A percentile compares a stretch with the other conserved stretches of the same genome.
Evolutionary conservation across 2,329 filamentous ascomycete species (phyloP).

Genomic region (Malbranchea zuffiana): DNA sequence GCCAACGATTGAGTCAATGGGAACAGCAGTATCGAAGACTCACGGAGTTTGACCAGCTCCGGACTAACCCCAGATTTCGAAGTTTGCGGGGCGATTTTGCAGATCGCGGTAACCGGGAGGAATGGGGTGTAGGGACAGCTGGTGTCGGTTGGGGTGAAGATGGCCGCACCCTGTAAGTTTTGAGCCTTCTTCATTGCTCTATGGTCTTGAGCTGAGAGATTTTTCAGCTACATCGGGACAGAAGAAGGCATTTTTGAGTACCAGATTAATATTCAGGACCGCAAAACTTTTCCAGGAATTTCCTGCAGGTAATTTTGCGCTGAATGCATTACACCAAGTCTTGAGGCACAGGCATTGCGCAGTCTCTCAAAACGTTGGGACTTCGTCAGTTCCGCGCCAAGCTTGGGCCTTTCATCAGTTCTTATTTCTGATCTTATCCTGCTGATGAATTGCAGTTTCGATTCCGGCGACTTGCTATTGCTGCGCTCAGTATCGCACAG

Average conservation of each 20-base stretch:
- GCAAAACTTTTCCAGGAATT: conserved; percentile 38
- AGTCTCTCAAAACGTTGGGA: too few species aligned
- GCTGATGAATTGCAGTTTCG: too few species aligned
- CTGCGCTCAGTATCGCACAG: too few species aligned
- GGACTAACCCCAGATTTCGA: conserved; percentile 30
- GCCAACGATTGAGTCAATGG: conserved; percentile 21
- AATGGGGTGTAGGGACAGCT: conserved; percentile 34
- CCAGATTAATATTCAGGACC: conserved; percentile 36
- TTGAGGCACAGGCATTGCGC: too few species aligned
- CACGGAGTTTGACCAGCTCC: conserved; percentile 25
- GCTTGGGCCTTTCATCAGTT: too few species aligned
- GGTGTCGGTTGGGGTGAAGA: conserved; percentile 39
- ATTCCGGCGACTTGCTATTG: too few species aligned
- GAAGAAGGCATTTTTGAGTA: conserved; percentile 40
- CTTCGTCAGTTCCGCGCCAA: too few species aligned
- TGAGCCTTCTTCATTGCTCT: neutral
- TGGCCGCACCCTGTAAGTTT: conserved; percentile 37
- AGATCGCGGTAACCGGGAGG: conserved; percentile 25
- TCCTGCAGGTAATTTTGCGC: conserved; percentile 30
- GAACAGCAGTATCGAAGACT: conserved; percentile 28
- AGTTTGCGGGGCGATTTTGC: conserved; percentile 28
- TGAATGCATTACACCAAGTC: too few species aligned
- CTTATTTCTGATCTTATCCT: too few species aligned
- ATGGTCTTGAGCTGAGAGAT: conserved; percentile 6
- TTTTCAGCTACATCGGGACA: conserved; percentile 37